Base-by-base conservation (phyloP, 2,329 filamentous ascomycete species). In the Plectosphaerella plurivora region DNA sequence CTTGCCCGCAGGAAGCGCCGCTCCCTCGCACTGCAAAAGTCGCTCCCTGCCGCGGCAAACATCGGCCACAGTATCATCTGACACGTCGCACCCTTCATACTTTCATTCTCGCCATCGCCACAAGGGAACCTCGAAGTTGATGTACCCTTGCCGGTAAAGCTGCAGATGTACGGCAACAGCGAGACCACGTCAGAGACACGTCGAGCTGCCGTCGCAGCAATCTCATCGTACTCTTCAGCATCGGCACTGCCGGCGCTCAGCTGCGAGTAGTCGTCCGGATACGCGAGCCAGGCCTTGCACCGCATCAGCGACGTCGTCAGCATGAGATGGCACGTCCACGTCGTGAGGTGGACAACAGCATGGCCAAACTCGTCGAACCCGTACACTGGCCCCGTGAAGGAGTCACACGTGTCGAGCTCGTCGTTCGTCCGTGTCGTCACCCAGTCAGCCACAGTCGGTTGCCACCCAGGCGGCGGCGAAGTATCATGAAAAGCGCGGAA, bases 301-400 rank as follows among this genome's bases (percentile, higher is more conserved):
- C 58, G 53, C 39, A 60, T 46, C 35, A 59, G 57, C 16, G 53
- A 58, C n/a, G 53, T 60, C 20, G 58, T 59, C n/a, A 60, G 53
- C 54, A 58, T 58, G 28, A 60, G 53, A 39, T 60, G 58, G 28
- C 55, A 59, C 20, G 47, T 51, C 55, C 57, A 60, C 5, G 56
- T 60, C 22, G 55, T 58, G 22, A 55, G 53, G 39, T 60, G 58
- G n/a, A 60, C 50, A 41, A 58, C 50, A 24, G 55, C 57, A 3
- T 57, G 45, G 9, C 56, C 51, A 4, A 60, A 50, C 37, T 56
- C 57, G 46, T 57, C 55, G 55, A 60, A 60, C 6, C 53, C 56
- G 48, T 60, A 60, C 2, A 59, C 49, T 2, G 55, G 57, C 7
- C 58, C 58, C 10, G 52, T 22, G n/a, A 54, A 50, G 2, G 50